Conservation (phyloP, 306 rosid species). For the Sophora flavescens region DNA sequence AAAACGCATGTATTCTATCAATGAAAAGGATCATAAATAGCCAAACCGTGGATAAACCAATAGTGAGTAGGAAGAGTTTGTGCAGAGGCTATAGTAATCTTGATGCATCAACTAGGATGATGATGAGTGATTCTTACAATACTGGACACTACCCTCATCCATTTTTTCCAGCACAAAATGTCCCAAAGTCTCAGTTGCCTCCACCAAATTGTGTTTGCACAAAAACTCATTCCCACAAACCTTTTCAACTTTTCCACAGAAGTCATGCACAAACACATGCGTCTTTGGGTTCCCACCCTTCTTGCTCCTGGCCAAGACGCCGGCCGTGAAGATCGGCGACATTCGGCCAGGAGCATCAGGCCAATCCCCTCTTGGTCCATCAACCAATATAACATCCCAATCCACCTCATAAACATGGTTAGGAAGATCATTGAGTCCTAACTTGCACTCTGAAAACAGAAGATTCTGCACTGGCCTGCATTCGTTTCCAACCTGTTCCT, state of each 20-base stretch:
- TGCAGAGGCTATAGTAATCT: neutral
- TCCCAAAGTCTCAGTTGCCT: conserved; percentile 53
- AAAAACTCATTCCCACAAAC: conserved; percentile 66
- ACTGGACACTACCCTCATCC: conserved; percentile 67
- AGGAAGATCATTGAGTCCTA: conserved; percentile 77
- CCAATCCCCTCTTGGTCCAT: conserved; percentile 81
- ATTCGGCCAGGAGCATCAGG: conserved; percentile 78
- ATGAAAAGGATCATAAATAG: conserved; percentile 47
- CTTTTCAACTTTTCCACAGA: conserved; percentile 56
- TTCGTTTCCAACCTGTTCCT: conserved; percentile 65
- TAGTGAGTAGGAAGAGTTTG: conserved; percentile 29
- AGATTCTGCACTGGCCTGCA: conserved; percentile 85
- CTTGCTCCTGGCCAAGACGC: conserved; percentile 76
- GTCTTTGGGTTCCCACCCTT: conserved; percentile 76
- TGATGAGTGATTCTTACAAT: conserved; percentile 55
- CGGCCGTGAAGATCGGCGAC: conserved; percentile 77
- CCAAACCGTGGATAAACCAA: neutral
- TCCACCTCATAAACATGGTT: conserved; percentile 82
- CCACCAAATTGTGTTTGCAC: conserved; percentile 70
- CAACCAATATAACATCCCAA: conserved; percentile 80
- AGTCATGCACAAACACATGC: conserved; percentile 78
- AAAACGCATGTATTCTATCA: neutral
- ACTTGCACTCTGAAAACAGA: conserved; percentile 70
- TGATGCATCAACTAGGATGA: conserved; percentile 24
- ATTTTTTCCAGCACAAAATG: conserved; percentile 75